These are phyloP conservation scores for Yarrowia yakushimensis DNA, from an alignment of 805 yeast species.

Conservation along the genomic window DNA sequence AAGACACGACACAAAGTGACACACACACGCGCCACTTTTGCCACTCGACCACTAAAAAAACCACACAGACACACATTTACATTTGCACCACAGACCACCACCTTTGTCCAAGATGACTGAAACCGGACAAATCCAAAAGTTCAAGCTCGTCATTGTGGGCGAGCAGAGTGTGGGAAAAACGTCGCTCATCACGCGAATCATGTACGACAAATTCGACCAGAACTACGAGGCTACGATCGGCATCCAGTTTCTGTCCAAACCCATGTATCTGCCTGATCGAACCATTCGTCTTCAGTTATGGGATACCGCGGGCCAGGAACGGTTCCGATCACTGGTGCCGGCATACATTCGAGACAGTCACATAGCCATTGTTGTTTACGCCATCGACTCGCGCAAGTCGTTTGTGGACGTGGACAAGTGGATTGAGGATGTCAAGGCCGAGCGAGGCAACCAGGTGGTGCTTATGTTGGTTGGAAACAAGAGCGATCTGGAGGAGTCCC, in stretches of 20 bases:
- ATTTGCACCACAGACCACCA: too few relatives aligned
- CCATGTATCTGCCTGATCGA: slow-evolving; percentile 93
- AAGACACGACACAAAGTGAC: background rate
- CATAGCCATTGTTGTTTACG: slow-evolving; percentile 96
- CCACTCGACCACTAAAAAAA: background rate
- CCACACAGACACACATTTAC: background rate
- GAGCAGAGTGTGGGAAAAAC: slow-evolving; percentile 98
- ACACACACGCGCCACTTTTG: background rate
- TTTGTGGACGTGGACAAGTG: slow-evolving; percentile 83
- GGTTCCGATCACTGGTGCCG: slow-evolving; percentile 92
- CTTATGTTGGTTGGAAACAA: slow-evolving; percentile 91
- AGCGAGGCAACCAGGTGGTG: slow-evolving; percentile 85
- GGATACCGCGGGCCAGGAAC: slow-evolving; percentile 98
- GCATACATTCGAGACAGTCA: slow-evolving; percentile 93
- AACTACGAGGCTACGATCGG: slow-evolving; percentile 95
- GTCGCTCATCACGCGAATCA: slow-evolving; percentile 91
- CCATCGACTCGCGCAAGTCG: slow-evolving; percentile 71
- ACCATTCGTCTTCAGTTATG: slow-evolving; percentile 92
- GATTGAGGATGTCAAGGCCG: slow-evolving; percentile 92
- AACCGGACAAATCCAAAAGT: slow-evolving; percentile 38
- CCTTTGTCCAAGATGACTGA: slow-evolving; percentile 11
- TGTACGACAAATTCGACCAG: slow-evolving; percentile 96
- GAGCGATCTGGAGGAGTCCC: slow-evolving; percentile 73
- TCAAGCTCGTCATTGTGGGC: slow-evolving; percentile 83
- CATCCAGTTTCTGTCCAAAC: slow-evolving; percentile 72